Percentiles rank a stretch among this genome's conserved stretches.
These are phyloP conservation scores for Tetrapisispora phaffii DNA, from an alignment of 805 yeast species.

Conservation along the genomic window DNA sequence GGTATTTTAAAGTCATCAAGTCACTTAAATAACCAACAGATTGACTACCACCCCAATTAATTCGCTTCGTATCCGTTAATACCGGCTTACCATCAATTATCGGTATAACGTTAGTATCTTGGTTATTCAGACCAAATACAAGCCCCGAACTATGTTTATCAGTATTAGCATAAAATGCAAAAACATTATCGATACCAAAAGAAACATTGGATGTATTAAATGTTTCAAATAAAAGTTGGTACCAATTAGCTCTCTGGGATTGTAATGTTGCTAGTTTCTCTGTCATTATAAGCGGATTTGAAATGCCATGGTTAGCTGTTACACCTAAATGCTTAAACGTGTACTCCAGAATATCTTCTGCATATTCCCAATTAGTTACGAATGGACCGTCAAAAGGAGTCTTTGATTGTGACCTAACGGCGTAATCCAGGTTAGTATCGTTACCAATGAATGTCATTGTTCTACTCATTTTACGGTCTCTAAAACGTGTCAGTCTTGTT, in stretches of 20 bases:
- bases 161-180: slow-evolving; percentile 58
- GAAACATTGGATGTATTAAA: slow-evolving; percentile 66
- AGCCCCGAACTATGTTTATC: slow-evolving; percentile 41
- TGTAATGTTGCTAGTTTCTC: slow-evolving; percentile 68
- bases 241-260: slow-evolving; percentile 62
- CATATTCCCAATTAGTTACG: slow-evolving; percentile 85
- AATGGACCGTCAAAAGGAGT: slow-evolving; percentile 83
- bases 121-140: slow-evolving; percentile 77
- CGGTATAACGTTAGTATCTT: slow-evolving; percentile 75
- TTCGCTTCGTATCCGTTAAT: slow-evolving; percentile 59
- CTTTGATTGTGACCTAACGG: slow-evolving; percentile 56
- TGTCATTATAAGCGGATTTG: slow-evolving; percentile 72
- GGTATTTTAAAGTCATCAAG: slow-evolving; percentile 72
- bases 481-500: slow-evolving; percentile 54
- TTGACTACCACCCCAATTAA: slow-evolving; percentile 86
- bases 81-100: slow-evolving; percentile 62
- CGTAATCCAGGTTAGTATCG: slow-evolving; percentile 64
- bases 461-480: slow-evolving; percentile 63
- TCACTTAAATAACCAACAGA: slow-evolving; percentile 53
- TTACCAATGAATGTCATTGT: slow-evolving; percentile 71
- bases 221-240: slow-evolving; percentile 77
- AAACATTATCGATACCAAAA: slow-evolving; percentile 75
- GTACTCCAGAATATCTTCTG: slow-evolving; percentile 76
- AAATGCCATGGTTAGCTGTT: slow-evolving; percentile 39
- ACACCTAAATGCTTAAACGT: slow-evolving; percentile 74